Evolutionary conservation across 495 filamentous ascomycete genomes (phyloP), one percentile per base, ranked within the genome.

Genomic region (Penicillium robsamsonii): DNA sequence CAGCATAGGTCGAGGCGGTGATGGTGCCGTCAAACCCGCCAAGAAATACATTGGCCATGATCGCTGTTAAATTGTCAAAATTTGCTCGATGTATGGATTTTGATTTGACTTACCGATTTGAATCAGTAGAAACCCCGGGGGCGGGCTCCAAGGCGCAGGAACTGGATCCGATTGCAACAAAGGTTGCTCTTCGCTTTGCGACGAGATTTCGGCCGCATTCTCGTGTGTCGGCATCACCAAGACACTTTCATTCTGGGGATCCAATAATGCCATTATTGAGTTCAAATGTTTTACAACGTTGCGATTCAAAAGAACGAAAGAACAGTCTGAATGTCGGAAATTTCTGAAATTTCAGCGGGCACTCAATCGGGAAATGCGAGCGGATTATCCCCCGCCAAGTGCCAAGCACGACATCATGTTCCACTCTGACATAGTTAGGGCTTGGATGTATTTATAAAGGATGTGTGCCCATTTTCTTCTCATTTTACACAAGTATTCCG

Each of bases 21-120:
- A 87, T 87, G 18, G 84, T 88, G 12, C 83, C 80, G 57, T 87
- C 84, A 58, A 87, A 86, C 8, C 83, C 85, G 30, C 79, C 78
- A 12, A 88, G 76, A 47, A 88, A 87, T 4, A 87, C 83, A 46
- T 86, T 86, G 24, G 81, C 76, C 76, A 87, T 84, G 61, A 86
- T 84, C 10, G 82, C 81, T 69, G 50, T 25, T 8, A 4, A 0
- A 40, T 15, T 27, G 37, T 61, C 43, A 65, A 42, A 47, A 22
- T 29, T 46, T 40, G 27, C 17, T 43, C 8, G 9, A 9, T 22
- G 9, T 12, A 20, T 30, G 17, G 15, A 17, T 1, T 3, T n/a
- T 10, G 3, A 4, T 35, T 22, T 7, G 15, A 69, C 67, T 48
- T 54, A 72, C 75, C 77, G 22, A 79, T 50, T 66, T 79, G 67